Base-by-base conservation (phyloP, 495 filamentous ascomycete species). In the Neurospora sp. region DNA sequence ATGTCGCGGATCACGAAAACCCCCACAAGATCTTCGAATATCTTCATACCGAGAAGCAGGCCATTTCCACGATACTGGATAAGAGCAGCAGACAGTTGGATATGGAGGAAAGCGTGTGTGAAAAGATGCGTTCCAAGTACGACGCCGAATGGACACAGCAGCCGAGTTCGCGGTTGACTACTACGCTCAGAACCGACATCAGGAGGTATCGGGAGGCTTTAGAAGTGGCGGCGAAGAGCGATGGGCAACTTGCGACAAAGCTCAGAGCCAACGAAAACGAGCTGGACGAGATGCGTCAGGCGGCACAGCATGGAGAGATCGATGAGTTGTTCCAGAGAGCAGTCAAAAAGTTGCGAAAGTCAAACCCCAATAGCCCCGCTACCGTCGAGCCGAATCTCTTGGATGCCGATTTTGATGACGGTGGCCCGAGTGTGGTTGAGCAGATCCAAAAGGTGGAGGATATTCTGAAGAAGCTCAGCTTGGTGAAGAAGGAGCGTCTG, bases 101-200 rank as follows among this genome's bases (percentile, higher is more conserved):
- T 77, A 91, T 95, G 89, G 96, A 99, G 81, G 96, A 98, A 84
- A 96, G 92, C 72, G 94, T 98, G 7, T 99, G 96, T 80, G 96
- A 99, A 83, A 98, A 97, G 85, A 99, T 99, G 96, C 89, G 96
- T 70, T 96, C 94, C 3, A 99, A 99, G 82, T 98, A 98, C 80
- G 95, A 96, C 39, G 87, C 85, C 12, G 96, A 98, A 66, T 99
- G 96, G 96, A 97, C 93, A 23, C 96, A 99, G 80, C 96, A 98
- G 77, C 96, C 96, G 31, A 97, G 94, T 78, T 92, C 91, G 40
- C 86, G 93, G 75, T 87, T 99, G 31, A 99, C 95, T 5, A 89
- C 91, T 3, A 98, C 95, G 0, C 86, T 99, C 39, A 88, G 94
- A 71, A 91, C 89, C 69, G 96, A 99, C 79, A 90, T 98, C 71